Evolutionary conservation across 257 asterid species (phyloP).

Genomic region (Cynanchum wilfordii): DNA sequence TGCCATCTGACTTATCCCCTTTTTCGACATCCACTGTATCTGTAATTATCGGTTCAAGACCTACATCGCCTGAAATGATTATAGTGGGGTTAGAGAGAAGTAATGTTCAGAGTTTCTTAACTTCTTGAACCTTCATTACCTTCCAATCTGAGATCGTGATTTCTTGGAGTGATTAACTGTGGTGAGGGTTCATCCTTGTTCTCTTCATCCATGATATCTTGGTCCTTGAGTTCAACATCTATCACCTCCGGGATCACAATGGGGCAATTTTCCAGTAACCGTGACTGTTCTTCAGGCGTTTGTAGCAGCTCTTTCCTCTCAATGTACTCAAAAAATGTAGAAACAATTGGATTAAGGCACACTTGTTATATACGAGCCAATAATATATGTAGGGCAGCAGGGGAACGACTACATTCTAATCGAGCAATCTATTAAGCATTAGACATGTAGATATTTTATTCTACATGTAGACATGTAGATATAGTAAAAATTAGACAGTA

Average conservation of each 20-base stretch:
- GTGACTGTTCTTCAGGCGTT: constrained; percentile 38
- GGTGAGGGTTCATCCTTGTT: constrained; percentile 22
- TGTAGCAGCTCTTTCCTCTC: constrained; percentile 46
- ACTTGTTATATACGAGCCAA: background rate
- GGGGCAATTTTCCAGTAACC: constrained; percentile 41
- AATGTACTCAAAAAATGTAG: constrained; percentile 24
- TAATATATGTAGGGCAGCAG: background rate
- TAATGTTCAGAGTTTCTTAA: background rate
- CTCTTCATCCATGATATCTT: constrained; percentile 18
- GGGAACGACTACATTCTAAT: background rate
- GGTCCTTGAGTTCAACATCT: constrained; percentile 28
- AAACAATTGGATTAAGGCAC: constrained; percentile 18
- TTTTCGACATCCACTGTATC: constrained; percentile 9
- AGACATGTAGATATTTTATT: background rate
- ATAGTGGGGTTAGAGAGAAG: constrained; percentile 15
- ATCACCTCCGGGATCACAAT: constrained; percentile 43
- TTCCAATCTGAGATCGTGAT: constrained; percentile 18
- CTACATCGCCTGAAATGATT: constrained; percentile 42
- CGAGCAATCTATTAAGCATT: background rate
- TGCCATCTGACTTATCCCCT: constrained; percentile 21
- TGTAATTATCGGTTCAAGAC: constrained; percentile 17
- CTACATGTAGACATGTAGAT: background rate
- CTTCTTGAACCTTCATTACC: constrained; percentile 24
- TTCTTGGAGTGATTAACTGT: constrained; percentile 9
- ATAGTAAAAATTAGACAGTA: background rate